phyloP scores from a whole-genome alignment of 768 basidiomycete species.

The Amanita inopinata region DNA sequence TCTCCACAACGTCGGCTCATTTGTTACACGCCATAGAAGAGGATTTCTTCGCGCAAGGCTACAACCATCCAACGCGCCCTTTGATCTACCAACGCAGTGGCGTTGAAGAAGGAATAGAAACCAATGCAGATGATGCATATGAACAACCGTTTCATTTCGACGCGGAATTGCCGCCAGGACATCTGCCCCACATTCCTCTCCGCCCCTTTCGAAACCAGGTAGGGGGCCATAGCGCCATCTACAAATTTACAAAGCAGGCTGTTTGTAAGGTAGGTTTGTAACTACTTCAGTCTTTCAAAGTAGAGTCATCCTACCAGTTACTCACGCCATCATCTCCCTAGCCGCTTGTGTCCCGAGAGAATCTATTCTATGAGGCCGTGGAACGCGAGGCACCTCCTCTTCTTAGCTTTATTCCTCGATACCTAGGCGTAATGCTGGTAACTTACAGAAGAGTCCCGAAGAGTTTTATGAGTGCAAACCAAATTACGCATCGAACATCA shows the following conservation, averaged over 20 bases:
- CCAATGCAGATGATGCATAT: slow-evolving; percentile 17
- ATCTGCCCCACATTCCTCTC: slow-evolving; percentile 81
- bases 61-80: not conserved
- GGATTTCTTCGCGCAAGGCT: not conserved
- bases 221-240: slow-evolving; percentile 94
- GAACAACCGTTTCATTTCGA: slow-evolving; percentile 23
- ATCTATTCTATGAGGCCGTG: slow-evolving; percentile 95
- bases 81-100: not conserved
- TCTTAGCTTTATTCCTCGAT: slow-evolving; percentile 92
- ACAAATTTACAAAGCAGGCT: slow-evolving; percentile 94
- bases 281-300: slow-evolving; percentile 12
- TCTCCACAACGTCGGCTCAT: slow-evolving; percentile 46
- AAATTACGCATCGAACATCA: not conserved
- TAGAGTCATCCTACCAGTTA: slow-evolving; percentile 16
- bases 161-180: slow-evolving; percentile 41
- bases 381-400: slow-evolving; percentile 90
- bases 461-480: slow-evolving; percentile 8
- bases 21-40: not conserved
- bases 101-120: not conserved
- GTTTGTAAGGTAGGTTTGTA: slow-evolving; percentile 86
- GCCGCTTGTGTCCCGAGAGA: slow-evolving; percentile 96
- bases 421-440: slow-evolving; percentile 97
- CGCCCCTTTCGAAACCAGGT: slow-evolving; percentile 97
- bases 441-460: slow-evolving; percentile 79
- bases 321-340: slow-evolving; percentile 24